These are phyloP conservation scores for Ogataea degrootiae DNA, from an alignment of 805 yeast genomes.

Conservation along the genomic window DNA sequence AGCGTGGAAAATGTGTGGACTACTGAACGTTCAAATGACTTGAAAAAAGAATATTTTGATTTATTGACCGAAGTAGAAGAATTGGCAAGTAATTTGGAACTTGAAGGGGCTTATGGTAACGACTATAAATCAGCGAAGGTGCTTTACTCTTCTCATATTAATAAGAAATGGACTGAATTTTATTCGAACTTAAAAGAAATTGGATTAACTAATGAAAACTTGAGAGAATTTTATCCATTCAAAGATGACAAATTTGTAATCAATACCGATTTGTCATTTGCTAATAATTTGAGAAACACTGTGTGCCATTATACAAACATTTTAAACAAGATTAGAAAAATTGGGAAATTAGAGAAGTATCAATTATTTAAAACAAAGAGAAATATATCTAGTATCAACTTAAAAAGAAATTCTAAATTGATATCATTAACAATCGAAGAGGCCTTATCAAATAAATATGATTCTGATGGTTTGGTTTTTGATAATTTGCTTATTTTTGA, in stretches of 20 bases:
- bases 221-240: slow-evolving; percentile 25
- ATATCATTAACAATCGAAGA: slow-evolving; percentile 4
- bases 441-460: background rate
- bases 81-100: slow-evolving; percentile 26
- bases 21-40: slow-evolving; percentile 4
- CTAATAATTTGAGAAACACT: slow-evolving; percentile 3
- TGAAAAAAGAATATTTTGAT: slow-evolving; percentile 17
- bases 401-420: background rate
- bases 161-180: slow-evolving; percentile 19
- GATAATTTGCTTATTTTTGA: slow-evolving; percentile 31
- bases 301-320: slow-evolving; percentile 9
- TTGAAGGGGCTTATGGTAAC: slow-evolving; percentile 35
- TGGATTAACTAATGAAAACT: slow-evolving; percentile 20
- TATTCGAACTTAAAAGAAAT: slow-evolving; percentile 15
- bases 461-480: slow-evolving; percentile 12
- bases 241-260: slow-evolving; percentile 18
- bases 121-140: slow-evolving; percentile 32
- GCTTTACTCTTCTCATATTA: slow-evolving; percentile 27
- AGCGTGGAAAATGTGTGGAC: background rate
- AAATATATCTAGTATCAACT: background rate
- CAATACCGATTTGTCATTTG: slow-evolving; percentile 8
- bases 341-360: slow-evolving; percentile 7
- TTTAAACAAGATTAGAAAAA: slow-evolving; percentile 5
- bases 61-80: slow-evolving; percentile 24
- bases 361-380: background rate